Percentiles rank a stretch among this genome's conserved stretches.
Conservation (phyloP, 2,329 filamentous ascomycete genomes). For the Fusarium veterinarium region DNA sequence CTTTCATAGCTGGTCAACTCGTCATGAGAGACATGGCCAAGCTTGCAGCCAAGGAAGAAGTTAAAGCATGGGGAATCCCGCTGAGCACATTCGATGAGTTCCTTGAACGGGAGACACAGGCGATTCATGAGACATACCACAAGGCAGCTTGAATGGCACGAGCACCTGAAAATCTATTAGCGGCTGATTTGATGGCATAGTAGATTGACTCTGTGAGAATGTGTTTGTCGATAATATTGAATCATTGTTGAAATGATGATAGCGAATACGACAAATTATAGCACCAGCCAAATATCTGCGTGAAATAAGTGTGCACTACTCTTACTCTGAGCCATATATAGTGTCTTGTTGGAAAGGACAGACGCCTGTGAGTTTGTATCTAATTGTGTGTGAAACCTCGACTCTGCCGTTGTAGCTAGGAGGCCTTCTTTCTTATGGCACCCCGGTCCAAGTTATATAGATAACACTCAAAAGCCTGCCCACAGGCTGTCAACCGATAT, state of each 20-base stretch:
- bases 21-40: constrained; percentile 49
- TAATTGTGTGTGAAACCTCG: not conserved
- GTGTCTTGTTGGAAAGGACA: not conserved
- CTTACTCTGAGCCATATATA: not conserved
- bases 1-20: constrained; percentile 54
- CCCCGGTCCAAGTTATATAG: constrained; percentile 1
- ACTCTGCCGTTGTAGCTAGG: not conserved
- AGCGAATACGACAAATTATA: not conserved
- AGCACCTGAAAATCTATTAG: too few species aligned
- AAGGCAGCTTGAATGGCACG: not conserved
- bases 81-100: constrained; percentile 58
- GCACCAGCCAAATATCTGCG: not conserved
- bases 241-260: not conserved
- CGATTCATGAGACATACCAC: constrained; percentile 46
- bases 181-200: not conserved
- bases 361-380: not conserved
- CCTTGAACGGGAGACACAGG: constrained; percentile 53
- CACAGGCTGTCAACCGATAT: constrained; percentile 15
- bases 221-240: not conserved
- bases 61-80: constrained; percentile 53
- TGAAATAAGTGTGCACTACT: not conserved
- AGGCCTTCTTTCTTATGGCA: not conserved
- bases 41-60: constrained; percentile 51
- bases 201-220: not conserved
- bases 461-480: constrained; percentile 17